Conservation (phyloP, 2,329 filamentous ascomycete species). For the Aspergillus puulaauensis region DNA sequence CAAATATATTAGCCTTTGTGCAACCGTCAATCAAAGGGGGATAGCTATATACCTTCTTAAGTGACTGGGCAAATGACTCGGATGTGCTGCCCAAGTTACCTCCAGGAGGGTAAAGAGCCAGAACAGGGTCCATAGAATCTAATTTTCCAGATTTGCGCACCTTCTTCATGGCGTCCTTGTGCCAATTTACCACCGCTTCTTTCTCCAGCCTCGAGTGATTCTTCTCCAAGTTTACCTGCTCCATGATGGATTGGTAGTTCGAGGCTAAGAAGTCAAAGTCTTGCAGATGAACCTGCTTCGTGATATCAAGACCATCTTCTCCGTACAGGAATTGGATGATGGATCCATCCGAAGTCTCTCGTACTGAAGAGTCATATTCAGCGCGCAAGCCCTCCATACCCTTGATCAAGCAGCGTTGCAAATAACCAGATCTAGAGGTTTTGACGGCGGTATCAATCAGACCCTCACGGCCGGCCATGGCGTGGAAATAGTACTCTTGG, state of each 20-base stretch:
- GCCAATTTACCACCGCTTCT: constrained; percentile 63
- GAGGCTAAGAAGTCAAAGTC: constrained; percentile 88
- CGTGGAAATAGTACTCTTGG: constrained; percentile 99
- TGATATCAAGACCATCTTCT: constrained; percentile 91
- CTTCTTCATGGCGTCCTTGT: constrained; percentile 72
- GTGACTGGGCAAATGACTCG: constrained; percentile 74
- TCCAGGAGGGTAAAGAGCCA: constrained; percentile 71
- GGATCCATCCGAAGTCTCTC: constrained; percentile 82
- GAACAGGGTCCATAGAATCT: constrained; percentile 71
- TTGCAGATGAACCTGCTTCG: constrained; percentile 86
- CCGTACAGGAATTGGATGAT: constrained; percentile 95
- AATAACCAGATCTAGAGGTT: constrained; percentile 92
- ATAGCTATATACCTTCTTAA: constrained; percentile 54
- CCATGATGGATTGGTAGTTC: constrained; percentile 78
- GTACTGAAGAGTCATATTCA: constrained; percentile 89
- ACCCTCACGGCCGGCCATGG: constrained; percentile 98
- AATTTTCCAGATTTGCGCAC: constrained; percentile 70
- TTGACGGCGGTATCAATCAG: constrained; percentile 99
- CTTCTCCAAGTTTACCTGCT: constrained; percentile 68
- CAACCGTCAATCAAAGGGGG: neutral
- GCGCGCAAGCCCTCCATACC: constrained; percentile 94
- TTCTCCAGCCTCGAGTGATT: constrained; percentile 58
- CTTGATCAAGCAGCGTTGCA: constrained; percentile 96
- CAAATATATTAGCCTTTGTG: constrained; percentile 16
- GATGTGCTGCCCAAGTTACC: constrained; percentile 83